phyloP scores from a whole-genome alignment of 306 rosid genomes.

The Phaseolus lunatus region DNA sequence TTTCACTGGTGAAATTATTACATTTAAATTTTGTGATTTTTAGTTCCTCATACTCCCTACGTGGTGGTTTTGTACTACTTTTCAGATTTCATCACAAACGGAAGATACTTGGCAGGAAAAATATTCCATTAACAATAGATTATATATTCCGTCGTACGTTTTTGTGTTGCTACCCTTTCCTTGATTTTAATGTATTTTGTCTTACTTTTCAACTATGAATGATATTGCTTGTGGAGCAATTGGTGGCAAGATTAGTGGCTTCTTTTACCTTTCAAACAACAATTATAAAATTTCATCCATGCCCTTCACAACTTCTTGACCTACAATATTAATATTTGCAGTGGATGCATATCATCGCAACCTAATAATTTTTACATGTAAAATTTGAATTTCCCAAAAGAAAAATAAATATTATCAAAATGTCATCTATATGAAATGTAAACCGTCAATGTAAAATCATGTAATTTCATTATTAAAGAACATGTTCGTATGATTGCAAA shows the following conservation, averaged over 20 bases:
- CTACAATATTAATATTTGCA: not conserved
- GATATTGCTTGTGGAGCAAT: constrained; percentile 53
- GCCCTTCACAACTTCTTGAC: not conserved
- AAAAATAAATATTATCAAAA: not conserved
- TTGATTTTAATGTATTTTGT: constrained; percentile 29
- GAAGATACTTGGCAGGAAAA: not conserved
- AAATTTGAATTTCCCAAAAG: not conserved
- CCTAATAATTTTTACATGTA: not conserved
- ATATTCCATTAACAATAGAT: constrained; percentile 3
- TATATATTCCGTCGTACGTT: constrained; percentile 28
- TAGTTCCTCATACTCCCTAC: not conserved
- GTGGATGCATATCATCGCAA: not conserved
- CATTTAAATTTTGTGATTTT: not conserved
- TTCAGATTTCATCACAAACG: constrained; percentile 16
- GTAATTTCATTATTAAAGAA: not conserved
- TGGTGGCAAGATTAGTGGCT: constrained; percentile 56
- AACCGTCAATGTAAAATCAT: not conserved
- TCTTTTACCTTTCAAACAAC: constrained; percentile 46
- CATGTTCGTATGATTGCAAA: not conserved
- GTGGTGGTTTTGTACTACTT: constrained; percentile 23
- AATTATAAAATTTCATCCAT: constrained; percentile 25
- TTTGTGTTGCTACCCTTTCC: constrained; percentile 12
- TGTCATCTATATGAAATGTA: not conserved
- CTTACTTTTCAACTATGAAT: constrained; percentile 40
- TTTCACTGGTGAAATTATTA: not conserved